phyloP scores from a whole-genome alignment of 1,139 yeast species.

The Yamadazyma membranifaciens region DNA sequence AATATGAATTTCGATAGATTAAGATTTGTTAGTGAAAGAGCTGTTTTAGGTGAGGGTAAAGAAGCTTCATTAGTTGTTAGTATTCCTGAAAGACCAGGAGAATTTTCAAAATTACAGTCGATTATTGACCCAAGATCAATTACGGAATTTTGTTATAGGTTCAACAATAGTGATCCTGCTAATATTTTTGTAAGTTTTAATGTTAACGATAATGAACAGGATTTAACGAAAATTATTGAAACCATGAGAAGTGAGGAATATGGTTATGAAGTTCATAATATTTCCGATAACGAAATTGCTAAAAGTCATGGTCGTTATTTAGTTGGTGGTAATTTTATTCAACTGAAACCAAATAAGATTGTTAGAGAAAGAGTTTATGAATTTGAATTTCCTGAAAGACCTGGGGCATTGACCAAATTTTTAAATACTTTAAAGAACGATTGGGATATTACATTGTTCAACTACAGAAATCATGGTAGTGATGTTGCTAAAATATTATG shows the following conservation, averaged over 20 bases:
- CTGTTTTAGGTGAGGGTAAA: slow-evolving; percentile 95
- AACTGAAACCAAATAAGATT: slow-evolving; percentile 31
- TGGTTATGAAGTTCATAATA: slow-evolving; percentile 70
- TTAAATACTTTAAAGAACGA: slow-evolving; percentile 66
- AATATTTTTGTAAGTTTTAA: slow-evolving; percentile 85
- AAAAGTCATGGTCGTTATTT: slow-evolving; percentile 94
- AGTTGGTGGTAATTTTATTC: slow-evolving; percentile 66
- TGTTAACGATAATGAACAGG: slow-evolving; percentile 68
- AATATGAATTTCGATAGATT: slow-evolving; percentile 97
- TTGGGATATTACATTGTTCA: slow-evolving; percentile 94
- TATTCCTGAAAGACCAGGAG: slow-evolving; percentile 91
- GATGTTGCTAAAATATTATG: slow-evolving; percentile 91
- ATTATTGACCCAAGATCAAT: slow-evolving; percentile 82
- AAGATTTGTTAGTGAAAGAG: slow-evolving; percentile 96
- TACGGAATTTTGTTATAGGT: slow-evolving; percentile 92
- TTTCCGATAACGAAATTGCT: slow-evolving; percentile 91
- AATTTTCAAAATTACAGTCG: slow-evolving; percentile 72
- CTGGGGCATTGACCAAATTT: slow-evolving; percentile 86
- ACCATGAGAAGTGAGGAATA: slow-evolving; percentile 37
- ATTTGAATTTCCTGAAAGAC: slow-evolving; percentile 96
- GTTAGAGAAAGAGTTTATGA: slow-evolving; percentile 73
- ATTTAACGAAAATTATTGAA: slow-evolving; percentile 39
- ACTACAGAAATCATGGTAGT: slow-evolving; percentile 94
- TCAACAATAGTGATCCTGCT: slow-evolving; percentile 55
- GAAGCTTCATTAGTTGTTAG: slow-evolving; percentile 90